Conservation (phyloP, 768 basidiomycete species). For the Austroboletus eburneus region DNA sequence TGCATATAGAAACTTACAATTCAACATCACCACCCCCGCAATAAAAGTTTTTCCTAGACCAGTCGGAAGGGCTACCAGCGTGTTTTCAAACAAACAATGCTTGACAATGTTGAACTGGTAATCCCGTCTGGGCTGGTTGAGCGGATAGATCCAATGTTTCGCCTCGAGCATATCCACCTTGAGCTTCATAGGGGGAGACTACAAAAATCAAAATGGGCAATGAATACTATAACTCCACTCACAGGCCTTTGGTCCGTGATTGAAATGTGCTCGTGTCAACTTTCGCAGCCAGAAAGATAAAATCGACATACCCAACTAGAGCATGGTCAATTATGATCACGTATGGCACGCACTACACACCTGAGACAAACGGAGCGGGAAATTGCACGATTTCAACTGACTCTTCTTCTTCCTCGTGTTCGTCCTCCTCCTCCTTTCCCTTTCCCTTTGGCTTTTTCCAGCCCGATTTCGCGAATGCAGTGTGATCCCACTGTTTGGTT, state of each 20-base stretch:
- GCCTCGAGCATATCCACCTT: slow-evolving; percentile 71
- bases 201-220: slow-evolving; percentile 5
- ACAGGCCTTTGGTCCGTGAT: slow-evolving; percentile 29
- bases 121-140: slow-evolving; percentile 82
- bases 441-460: slow-evolving; percentile 51
- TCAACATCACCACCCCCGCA: slow-evolving; percentile 94
- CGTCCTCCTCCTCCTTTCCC: slow-evolving; percentile 51
- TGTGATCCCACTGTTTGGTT: slow-evolving; percentile 89
- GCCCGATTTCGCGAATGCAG: slow-evolving; percentile 80
- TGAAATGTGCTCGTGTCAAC: slow-evolving; percentile 7
- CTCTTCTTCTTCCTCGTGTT: slow-evolving; percentile 59
- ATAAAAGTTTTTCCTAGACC: slow-evolving; percentile 98
- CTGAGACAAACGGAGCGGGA: slow-evolving; percentile 69
- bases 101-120: slow-evolving; percentile 95
- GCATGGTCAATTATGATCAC: slow-evolving; percentile 9
- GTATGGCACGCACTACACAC: slow-evolving; percentile 39
- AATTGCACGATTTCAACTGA: slow-evolving; percentile 75
- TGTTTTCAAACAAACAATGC: slow-evolving; percentile 85
- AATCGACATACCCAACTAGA: slow-evolving; percentile 50
- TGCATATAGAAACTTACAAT: slow-evolving; percentile 51
- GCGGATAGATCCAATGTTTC: slow-evolving; percentile 88
- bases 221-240: background rate
- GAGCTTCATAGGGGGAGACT: slow-evolving; percentile 79
- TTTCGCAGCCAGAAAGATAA: background rate
- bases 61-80: slow-evolving; percentile 90